phyloP scores from a whole-genome alignment of 306 rosid genomes.

The Hylodesmum podocarpum region DNA sequence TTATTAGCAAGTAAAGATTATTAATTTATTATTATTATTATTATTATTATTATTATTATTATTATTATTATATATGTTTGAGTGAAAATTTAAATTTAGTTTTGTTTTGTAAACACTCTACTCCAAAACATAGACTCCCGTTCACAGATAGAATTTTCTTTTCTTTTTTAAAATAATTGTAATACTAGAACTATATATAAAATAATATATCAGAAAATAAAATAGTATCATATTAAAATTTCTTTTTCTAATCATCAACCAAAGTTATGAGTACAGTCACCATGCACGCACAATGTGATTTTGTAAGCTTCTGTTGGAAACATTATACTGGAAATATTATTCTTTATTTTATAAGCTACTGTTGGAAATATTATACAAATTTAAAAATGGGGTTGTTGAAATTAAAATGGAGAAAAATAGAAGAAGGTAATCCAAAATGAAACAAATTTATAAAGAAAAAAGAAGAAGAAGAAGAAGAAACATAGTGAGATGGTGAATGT shows the following conservation, averaged over 20 bases:
- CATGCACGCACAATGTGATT: background rate
- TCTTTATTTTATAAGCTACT: background rate
- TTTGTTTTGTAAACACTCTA: background rate
- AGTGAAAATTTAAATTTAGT: background rate
- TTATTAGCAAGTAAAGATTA: no score
- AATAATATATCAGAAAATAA: background rate
- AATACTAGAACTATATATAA: background rate
- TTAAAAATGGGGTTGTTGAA: background rate
- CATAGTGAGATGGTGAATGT: background rate
- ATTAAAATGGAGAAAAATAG: slow-evolving; percentile 14
- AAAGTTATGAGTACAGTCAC: background rate
- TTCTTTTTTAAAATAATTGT: background rate
- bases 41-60: no score
- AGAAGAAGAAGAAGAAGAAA: no score
- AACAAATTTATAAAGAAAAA: background rate
- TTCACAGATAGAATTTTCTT: background rate
- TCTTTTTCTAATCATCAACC: background rate
- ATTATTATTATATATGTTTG: background rate
- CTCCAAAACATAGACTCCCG: background rate
- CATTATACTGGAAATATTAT: background rate
- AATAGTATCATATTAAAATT: background rate
- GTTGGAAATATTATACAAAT: background rate
- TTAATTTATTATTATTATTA: no score
- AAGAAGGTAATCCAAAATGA: background rate
- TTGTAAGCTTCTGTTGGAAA: background rate